Conservation (phyloP, 768 basidiomycete genomes). For the Boletus fagicola region DNA sequence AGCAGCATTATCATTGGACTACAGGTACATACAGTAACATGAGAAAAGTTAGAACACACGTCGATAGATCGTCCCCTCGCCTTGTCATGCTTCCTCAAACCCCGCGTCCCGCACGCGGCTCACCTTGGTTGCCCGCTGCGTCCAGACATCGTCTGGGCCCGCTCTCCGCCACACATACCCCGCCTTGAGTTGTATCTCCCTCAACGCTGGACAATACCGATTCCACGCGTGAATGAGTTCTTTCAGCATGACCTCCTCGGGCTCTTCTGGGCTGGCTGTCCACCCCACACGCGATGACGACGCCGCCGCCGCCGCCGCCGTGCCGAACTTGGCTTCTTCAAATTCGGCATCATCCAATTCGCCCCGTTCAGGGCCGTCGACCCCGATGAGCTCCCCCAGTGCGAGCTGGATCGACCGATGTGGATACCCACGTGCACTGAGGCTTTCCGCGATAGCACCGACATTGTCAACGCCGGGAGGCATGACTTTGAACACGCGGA, state of each 20-base stretch:
- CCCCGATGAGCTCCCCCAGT: conserved; percentile 9
- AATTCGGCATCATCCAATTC: conserved; percentile 25
- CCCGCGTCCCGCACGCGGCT: conserved; percentile 14
- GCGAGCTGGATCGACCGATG: conserved; percentile 12
- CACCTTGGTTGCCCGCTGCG: conserved; percentile 19
- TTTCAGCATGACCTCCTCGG: conserved; percentile 30
- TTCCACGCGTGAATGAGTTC: conserved; percentile 46
- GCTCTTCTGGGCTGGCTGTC: conserved; percentile 4
- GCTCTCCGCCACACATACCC: conserved; percentile 41
- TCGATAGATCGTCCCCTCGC: not conserved
- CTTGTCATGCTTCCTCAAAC: conserved; percentile 16
- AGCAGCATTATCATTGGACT: not conserved
- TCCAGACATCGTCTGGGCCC: conserved; percentile 38
- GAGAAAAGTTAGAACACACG: not conserved
- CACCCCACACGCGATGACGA: not conserved
- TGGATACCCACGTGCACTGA: conserved; percentile 9
- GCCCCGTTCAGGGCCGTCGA: conserved; percentile 11
- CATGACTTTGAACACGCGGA: conserved; percentile 37
- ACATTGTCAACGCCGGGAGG: conserved; percentile 16
- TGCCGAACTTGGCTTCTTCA: conserved; percentile 16
- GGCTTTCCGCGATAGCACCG: conserved; percentile 3
- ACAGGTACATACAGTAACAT: not conserved
- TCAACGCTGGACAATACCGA: conserved; percentile 37
- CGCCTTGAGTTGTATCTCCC: conserved; percentile 42
- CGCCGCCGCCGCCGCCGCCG: not conserved